Conservation (phyloP, 78 protist species). For the Speleostelium caveatum region DNA sequence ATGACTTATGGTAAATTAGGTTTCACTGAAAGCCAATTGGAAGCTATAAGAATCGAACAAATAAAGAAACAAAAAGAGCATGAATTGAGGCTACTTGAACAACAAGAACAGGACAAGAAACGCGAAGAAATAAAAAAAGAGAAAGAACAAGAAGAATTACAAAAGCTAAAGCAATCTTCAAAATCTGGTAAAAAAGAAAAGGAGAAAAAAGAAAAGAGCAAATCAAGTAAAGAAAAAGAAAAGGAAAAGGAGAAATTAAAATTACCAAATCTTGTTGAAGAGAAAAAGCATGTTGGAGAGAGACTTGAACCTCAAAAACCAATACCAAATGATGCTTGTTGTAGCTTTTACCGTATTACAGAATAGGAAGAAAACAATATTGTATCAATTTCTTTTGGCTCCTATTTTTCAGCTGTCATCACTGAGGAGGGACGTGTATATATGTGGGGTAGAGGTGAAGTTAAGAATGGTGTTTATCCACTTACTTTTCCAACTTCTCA, state of each 20-base stretch:
- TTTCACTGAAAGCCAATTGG: no score
- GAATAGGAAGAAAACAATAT: neutral
- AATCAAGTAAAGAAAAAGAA: neutral
- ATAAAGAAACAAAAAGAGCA: no score
- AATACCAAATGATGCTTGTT: neutral
- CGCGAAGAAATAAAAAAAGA: conserved; percentile 16
- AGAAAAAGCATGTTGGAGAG: neutral
- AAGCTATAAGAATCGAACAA: no score
- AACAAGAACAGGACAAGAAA: conserved; percentile 33
- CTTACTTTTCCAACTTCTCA: neutral
- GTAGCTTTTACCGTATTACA: neutral
- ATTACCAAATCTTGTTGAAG: conserved; percentile 29
- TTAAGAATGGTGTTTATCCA: conserved; percentile 30
- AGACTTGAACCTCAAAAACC: neutral
- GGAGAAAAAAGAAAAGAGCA: neutral
- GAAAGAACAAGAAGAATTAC: conserved; percentile 4
- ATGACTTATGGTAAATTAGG: no score
- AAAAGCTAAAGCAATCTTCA: neutral
- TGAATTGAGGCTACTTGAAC: no score
- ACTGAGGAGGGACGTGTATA: conserved; percentile 68
- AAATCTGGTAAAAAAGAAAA: conserved; percentile 1
- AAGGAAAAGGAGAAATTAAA: conserved; percentile 24
- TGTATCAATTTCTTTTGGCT: conserved; percentile 38
- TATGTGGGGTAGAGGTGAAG: conserved; percentile 59
- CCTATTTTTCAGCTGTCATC: conserved; percentile 35